Evolutionary conservation across 2,329 filamentous ascomycete species (phyloP).

Genomic region (Exophiala oligosperma): DNA sequence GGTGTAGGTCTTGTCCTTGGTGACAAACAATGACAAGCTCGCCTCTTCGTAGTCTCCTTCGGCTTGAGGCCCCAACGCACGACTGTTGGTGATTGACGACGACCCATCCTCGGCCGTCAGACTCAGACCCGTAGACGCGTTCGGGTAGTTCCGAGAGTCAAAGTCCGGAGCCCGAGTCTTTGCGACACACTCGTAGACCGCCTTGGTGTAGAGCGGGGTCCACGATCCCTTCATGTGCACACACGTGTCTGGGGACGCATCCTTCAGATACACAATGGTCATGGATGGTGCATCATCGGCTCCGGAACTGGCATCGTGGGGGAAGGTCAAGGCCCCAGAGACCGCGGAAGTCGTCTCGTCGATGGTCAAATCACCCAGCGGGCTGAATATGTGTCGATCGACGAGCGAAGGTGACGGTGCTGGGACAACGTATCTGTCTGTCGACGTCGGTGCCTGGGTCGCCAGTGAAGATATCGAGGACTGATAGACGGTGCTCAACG

Average conservation of each 20-base stretch:
- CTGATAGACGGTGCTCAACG: not conserved
- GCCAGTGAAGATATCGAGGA: not conserved
- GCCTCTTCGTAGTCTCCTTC: constrained; percentile 6
- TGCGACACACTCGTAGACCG: constrained; percentile 10
- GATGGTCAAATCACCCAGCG: constrained; percentile 8
- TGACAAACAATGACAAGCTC: constrained; percentile 6
- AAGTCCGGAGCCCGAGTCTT: constrained; percentile 4
- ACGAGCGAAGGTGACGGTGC: not conserved
- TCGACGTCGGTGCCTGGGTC: not conserved
- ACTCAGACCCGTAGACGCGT: constrained; percentile 4
- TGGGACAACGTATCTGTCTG: not conserved
- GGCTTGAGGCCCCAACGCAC: constrained; percentile 1
- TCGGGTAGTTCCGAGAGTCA: not conserved
- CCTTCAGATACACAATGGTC: not conserved
- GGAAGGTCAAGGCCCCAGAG: not conserved
- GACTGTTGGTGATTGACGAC: constrained; percentile 1
- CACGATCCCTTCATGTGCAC: constrained; percentile 10
- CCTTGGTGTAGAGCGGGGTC: constrained; percentile 5
- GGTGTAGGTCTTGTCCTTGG: constrained; percentile 3
- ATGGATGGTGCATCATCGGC: not conserved
- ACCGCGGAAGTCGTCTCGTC: not conserved
- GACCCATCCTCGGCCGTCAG: constrained; percentile 5
- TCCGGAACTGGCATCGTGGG: constrained; percentile 7
- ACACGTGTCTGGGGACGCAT: not conserved
- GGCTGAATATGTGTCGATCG: constrained; percentile 9